phyloP scores from a whole-genome alignment of 306 rosid genomes.

The Arachis stenosperma region DNA sequence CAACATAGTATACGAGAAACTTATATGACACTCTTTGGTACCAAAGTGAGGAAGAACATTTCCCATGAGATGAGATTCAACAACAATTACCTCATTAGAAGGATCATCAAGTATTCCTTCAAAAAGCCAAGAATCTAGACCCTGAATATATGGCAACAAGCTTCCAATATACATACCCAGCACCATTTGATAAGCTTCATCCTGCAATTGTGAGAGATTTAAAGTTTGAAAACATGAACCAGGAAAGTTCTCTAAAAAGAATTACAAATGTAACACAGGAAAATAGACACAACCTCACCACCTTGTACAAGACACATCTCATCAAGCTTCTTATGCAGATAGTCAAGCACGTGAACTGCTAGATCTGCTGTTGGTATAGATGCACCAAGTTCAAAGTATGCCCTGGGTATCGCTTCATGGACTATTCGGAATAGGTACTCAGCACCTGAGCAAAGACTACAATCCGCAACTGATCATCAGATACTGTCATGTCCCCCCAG shows the following conservation, averaged over 20 bases:
- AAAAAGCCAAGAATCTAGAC: conserved; percentile 98
- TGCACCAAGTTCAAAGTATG: conserved; percentile 59
- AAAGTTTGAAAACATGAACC: conserved; percentile 41
- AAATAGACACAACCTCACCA: conserved; percentile 82
- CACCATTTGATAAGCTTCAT: conserved; percentile 81
- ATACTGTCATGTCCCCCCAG: conserved; percentile 28
- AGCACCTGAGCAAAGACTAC: conserved; percentile 92
- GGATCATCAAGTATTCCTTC: conserved; percentile 97
- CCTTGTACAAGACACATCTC: conserved; percentile 88
- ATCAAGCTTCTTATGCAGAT: conserved; percentile 80
- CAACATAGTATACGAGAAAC: conserved; percentile 5
- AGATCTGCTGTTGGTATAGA: conserved; percentile 78
- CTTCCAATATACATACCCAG: conserved; percentile 86
- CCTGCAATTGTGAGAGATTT: conserved; percentile 57
- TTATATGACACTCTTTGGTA: conserved; percentile 4
- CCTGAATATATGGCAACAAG: conserved; percentile 86
- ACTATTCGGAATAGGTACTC: conserved; percentile 72
- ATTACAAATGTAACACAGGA: conserved; percentile 31
- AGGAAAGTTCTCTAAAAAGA: conserved; percentile 34
- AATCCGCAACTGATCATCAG: conserved; percentile 60
- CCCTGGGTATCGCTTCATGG: conserved; percentile 70
- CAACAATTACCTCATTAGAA: conserved; percentile 78
- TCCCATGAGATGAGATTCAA: conserved; percentile 10
- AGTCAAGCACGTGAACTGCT: conserved; percentile 79
- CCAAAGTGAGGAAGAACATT: conserved; percentile 18